A percentile compares a stretch with the other conserved stretches of the same genome.
Conservation (phyloP, 257 asterid species). For the Osmanthus fragrans region DNA sequence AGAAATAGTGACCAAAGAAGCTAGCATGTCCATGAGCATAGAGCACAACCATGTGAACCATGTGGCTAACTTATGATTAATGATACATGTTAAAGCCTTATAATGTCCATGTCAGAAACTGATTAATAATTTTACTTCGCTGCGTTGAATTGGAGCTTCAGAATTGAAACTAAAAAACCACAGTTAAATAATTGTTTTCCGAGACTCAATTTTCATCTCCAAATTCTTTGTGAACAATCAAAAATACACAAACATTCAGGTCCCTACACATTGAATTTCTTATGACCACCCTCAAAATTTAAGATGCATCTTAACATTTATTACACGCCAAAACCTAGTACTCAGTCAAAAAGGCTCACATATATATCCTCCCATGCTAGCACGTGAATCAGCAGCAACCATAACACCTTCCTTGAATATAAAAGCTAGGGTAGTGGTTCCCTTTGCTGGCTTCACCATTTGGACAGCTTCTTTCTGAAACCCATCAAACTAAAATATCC, state of each 20-base stretch:
- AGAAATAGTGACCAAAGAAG: neutral
- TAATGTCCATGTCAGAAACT: neutral
- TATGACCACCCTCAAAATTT: neutral
- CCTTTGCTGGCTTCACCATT: conserved; percentile 99
- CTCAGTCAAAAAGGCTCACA: conserved; percentile 48
- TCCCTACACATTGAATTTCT: neutral
- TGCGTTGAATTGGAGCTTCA: neutral
- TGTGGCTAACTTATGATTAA: neutral
- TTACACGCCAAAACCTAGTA: neutral
- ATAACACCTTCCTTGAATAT: conserved; percentile 89
- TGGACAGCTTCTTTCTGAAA: conserved; percentile 90
- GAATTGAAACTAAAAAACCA: neutral
- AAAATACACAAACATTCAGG: neutral
- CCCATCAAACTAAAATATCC: conserved; percentile 65
- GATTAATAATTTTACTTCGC: neutral
- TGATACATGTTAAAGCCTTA: neutral
- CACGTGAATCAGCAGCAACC: conserved; percentile 97
- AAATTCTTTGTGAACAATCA: neutral
- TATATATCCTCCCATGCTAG: conserved; percentile 99
- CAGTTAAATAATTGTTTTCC: neutral
- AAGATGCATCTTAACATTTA: neutral
- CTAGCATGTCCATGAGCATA: neutral
- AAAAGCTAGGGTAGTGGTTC: conserved; percentile 87
- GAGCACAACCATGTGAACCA: neutral
- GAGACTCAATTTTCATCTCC: neutral